These are phyloP conservation scores for Athelia psychrophila DNA, from an alignment of 1,284 basidiomycete species.

Conservation along the genomic window DNA sequence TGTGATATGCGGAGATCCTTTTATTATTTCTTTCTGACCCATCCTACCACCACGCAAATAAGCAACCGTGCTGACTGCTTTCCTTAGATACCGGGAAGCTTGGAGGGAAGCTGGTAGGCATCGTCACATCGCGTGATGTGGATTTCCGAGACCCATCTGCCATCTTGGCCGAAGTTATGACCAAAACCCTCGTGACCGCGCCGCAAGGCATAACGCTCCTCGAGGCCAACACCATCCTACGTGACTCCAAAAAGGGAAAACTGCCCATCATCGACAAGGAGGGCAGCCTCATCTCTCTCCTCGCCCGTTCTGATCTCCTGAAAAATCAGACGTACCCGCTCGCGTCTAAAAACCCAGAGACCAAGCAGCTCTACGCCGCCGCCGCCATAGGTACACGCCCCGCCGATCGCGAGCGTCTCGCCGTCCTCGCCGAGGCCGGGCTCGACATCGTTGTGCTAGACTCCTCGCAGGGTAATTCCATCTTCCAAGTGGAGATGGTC, in stretches of 20 bases:
- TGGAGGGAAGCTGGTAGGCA: constrained; percentile 92
- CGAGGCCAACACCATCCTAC: constrained; percentile 93
- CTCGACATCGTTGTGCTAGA: constrained; percentile 96
- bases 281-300: constrained; percentile 81
- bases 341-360: constrained; percentile 88
- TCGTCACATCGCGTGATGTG: constrained; percentile 95
- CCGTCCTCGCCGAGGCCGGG: constrained; percentile 88
- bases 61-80: constrained; percentile 19
- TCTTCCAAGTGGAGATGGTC: constrained; percentile 95
- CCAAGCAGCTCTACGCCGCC: constrained; percentile 96
- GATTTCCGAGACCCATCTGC: constrained; percentile 82
- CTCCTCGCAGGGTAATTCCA: constrained; percentile 95
- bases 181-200: constrained; percentile 80
- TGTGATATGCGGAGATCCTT: constrained; percentile 68
- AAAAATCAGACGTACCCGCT: constrained; percentile 98
- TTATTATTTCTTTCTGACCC: constrained; percentile 36
- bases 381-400: constrained; percentile 96
- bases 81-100: constrained; percentile 78
- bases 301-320: constrained; percentile 94
- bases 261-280: constrained; percentile 83
- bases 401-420: constrained; percentile 84
- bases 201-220: constrained; percentile 83
- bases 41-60: constrained; percentile 3
- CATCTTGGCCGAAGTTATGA: constrained; percentile 90
- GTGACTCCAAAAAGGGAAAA: constrained; percentile 98